These are phyloP conservation scores for Aspergillus leporis DNA, from an alignment of 495 filamentous ascomycete genomes.

Conservation along the genomic window DNA sequence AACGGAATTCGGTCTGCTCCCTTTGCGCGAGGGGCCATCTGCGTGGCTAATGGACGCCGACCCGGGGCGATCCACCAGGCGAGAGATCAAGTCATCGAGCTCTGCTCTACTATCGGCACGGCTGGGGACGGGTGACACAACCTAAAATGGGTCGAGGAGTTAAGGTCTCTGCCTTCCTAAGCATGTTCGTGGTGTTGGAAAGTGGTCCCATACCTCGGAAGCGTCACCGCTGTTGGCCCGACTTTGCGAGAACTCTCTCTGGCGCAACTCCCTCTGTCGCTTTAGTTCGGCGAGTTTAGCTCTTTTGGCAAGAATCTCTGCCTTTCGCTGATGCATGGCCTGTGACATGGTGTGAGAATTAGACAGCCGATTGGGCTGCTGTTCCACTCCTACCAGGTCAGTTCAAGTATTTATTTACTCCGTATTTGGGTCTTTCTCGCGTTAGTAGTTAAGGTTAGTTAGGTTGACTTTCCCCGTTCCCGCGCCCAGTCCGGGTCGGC, in stretches of 20 bases:
- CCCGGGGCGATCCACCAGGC: conserved; percentile 73
- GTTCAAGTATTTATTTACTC: neutral
- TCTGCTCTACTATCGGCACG: conserved; percentile 73
- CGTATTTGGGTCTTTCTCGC: conserved; percentile 5
- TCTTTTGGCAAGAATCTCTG: conserved; percentile 92
- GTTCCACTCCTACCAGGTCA: neutral
- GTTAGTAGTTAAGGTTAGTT: neutral
- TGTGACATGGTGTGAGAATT: conserved; percentile 36
- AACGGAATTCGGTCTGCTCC: conserved; percentile 82
- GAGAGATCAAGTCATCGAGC: conserved; percentile 79
- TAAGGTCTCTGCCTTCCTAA: neutral
- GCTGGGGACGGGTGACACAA: conserved; percentile 65
- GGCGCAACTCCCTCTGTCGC: conserved; percentile 79
- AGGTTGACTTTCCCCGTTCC: conserved; percentile 7
- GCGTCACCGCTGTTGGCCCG: conserved; percentile 64
- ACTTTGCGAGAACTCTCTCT: conserved; percentile 65
- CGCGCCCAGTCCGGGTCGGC: conserved; percentile 14
- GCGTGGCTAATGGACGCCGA: conserved; percentile 68
- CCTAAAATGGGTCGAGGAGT: conserved; percentile 39
- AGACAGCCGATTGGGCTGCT: neutral
- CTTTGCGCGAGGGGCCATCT: conserved; percentile 64
- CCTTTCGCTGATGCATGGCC: conserved; percentile 77
- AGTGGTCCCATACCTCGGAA: conserved; percentile 47
- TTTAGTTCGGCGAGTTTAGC: conserved; percentile 95
- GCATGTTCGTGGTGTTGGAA: neutral